Evolutionary conservation across 2,329 filamentous ascomycete species (phyloP), one percentile per base, ranked within the genome.

Genomic region (Penicillium occitanis): DNA sequence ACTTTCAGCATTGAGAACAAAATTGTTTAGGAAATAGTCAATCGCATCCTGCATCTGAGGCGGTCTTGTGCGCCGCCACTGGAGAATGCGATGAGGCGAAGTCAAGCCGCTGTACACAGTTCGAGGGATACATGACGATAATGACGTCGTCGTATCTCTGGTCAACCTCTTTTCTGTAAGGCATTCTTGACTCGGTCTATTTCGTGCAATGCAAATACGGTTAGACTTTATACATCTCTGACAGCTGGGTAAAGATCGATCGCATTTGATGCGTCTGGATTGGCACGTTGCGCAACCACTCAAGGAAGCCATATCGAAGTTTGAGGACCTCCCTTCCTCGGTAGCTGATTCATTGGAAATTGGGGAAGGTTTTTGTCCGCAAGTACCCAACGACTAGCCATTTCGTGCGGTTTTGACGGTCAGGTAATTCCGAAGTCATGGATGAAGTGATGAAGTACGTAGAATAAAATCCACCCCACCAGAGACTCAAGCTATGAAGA

Each of bases 201-300:
- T 35, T 19, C 30, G 51, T 19, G 17, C 51, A 10, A 62, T 62
- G 46, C 60, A 62, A 5, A 62, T 35, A 19, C 60, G 60, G 14
- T 62, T 51, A 3, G 60, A 35, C 7, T 19, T 50, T 3, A 62
- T 19, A 14, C 60, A 62, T 53, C 28, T 62, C 17, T 51, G 35
- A 37, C 60, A 62, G 22, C 13, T 51, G 5, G 60, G 60, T 3
- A 62, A 46, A 46, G 60, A 40, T 19, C 19, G 44, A 25, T 62
- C 60, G 44, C 60, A 62, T 62, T 28, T 62, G 60, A 62, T 62
- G 19, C 13, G 60, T 40, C 60, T 51, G 2, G 46, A 62, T 28
- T 46, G 46, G 28, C 60, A 62, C 3, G 60, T 62, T 35, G 46
- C 33, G 33, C 60, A 62, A 37, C 30, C 60, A 14, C 7, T 44